These are phyloP conservation scores for Bocquillonia castaneifolia DNA, from an alignment of 441 rosid genomes.

Conservation along the genomic window DNA sequence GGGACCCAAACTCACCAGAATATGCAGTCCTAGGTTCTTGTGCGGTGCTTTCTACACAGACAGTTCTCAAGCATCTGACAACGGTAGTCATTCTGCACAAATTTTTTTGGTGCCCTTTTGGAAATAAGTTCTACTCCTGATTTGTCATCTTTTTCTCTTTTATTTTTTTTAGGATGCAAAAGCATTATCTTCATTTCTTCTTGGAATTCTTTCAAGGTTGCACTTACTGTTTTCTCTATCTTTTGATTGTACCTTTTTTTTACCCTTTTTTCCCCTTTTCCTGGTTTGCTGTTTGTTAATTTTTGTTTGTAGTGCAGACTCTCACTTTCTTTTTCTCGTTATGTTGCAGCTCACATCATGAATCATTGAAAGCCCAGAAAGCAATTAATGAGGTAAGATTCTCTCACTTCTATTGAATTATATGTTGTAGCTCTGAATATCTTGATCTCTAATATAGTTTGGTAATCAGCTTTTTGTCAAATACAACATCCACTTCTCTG, in stretches of 20 bases:
- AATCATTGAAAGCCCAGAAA: conserved; percentile 89
- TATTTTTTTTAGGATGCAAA: conserved; percentile 80
- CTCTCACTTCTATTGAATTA: conserved; percentile 20
- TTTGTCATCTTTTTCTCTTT: conserved; percentile 33
- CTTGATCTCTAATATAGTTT: conserved; percentile 24
- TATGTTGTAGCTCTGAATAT: conserved; percentile 19
- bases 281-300: conserved; percentile 9
- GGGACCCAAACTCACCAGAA: conserved; percentile 62
- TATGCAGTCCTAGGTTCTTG: conserved; percentile 91
- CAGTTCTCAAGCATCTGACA: conserved; percentile 93
- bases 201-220: conserved; percentile 92
- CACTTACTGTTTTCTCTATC: conserved; percentile 6
- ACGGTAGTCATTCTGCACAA: conserved; percentile 46
- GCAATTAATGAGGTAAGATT: conserved; percentile 83
- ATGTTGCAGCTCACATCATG: conserved; percentile 85
- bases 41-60: conserved; percentile 84
- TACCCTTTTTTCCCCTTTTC: background rate
- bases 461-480: conserved; percentile 93
- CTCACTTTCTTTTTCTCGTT: conserved; percentile 24
- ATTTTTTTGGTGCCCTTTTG: conserved; percentile 21
- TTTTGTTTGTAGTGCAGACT: conserved; percentile 4
- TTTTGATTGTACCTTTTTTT: conserved; percentile 9
- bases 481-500: conserved; percentile 93
- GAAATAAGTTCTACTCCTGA: conserved; percentile 25
- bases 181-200: conserved; percentile 75